These are phyloP conservation scores for Articulospora tetracladia DNA, from an alignment of 495 filamentous ascomycete genomes.

Conservation along the genomic window DNA sequence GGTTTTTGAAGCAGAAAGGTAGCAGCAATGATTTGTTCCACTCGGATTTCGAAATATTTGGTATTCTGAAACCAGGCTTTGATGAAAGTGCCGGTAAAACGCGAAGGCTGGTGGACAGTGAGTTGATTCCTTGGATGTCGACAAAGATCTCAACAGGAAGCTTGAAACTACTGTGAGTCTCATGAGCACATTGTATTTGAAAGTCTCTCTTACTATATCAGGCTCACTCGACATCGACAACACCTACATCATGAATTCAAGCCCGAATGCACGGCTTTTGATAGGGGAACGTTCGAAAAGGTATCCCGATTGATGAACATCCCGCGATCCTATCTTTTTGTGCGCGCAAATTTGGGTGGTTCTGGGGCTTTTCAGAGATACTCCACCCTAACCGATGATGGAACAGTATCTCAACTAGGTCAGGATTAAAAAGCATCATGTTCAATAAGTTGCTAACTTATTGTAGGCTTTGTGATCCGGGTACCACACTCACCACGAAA, in stretches of 20 bases:
- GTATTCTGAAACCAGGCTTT: too few species aligned
- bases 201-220: too few species aligned
- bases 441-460: neutral
- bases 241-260: slow-evolving; percentile 1
- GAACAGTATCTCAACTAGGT: neutral
- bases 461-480: neutral
- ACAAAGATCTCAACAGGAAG: too few species aligned
- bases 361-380: neutral
- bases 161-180: too few species aligned
- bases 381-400: neutral
- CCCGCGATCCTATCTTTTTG: neutral
- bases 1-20: too few species aligned
- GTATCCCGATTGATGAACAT: neutral
- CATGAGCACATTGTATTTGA: too few species aligned
- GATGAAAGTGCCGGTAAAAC: too few species aligned
- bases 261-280: neutral
- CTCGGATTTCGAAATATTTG: too few species aligned
- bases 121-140: too few species aligned
- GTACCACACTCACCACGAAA: slow-evolving; percentile 1
- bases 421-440: neutral
- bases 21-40: too few species aligned
- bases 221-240: neutral
- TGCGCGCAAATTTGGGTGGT: neutral
- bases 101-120: too few species aligned
- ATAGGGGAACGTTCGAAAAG: neutral